A percentile compares a stretch with the other conserved stretches of the same genome.
These are phyloP conservation scores for Malassezia restricta DNA, from an alignment of 1,284 basidiomycete species.

Conservation along the genomic window DNA sequence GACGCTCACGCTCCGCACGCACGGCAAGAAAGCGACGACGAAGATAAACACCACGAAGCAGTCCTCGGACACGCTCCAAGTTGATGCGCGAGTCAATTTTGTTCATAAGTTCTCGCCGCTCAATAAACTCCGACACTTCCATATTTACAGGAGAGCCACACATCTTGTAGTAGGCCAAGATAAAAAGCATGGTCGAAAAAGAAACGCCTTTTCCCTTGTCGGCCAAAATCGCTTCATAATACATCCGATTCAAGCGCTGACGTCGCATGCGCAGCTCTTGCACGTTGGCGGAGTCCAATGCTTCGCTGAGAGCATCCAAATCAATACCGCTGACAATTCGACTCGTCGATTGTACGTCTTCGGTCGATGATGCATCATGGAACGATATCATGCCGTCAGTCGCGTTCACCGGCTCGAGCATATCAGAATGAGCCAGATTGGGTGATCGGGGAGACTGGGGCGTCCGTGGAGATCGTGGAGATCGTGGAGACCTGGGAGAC, in stretches of 20 bases:
- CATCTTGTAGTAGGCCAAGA: constrained; percentile 81
- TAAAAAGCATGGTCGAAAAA: constrained; percentile 76
- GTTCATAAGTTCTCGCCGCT: constrained; percentile 28
- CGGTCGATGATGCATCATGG: not conserved
- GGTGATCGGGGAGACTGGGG: not conserved
- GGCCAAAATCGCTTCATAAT: constrained; percentile 50
- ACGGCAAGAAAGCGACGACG: constrained; percentile 28
- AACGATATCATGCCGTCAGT: not conserved
- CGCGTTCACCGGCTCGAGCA: not conserved
- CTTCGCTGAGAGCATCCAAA: constrained; percentile 17
- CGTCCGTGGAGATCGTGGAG: not conserved
- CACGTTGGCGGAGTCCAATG: constrained; percentile 18
- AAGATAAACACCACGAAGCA: constrained; percentile 32
- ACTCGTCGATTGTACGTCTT: not conserved
- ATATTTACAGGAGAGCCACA: constrained; percentile 59
- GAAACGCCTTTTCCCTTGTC: constrained; percentile 59
- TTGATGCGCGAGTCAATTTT: constrained; percentile 32
- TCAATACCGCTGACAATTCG: constrained; percentile 19
- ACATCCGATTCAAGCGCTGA: constrained; percentile 36
- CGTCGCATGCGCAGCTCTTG: constrained; percentile 29
- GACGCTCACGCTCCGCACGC: constrained; percentile 1
- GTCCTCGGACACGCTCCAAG: constrained; percentile 31
- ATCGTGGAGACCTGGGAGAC: not conserved
- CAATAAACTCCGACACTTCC: constrained; percentile 36
- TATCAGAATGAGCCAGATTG: not conserved